Evolutionary conservation across 306 rosid genomes (phyloP).

Genomic region (Glycine soja): DNA sequence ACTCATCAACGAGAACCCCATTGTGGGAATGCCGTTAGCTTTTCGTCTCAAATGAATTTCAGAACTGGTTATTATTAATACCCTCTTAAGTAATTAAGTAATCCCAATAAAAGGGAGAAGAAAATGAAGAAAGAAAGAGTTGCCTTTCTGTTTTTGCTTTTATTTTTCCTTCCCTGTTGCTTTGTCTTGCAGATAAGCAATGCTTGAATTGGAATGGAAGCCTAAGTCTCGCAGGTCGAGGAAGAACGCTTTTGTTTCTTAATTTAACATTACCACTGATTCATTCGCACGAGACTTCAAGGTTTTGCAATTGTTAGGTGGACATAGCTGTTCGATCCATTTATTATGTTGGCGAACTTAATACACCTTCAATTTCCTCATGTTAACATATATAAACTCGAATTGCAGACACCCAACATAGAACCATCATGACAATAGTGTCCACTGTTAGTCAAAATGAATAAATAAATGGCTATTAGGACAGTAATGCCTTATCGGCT

Average conservation of each 20-base stretch:
- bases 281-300: constrained; percentile 50
- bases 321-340: constrained; percentile 29
- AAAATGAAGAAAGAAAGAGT: not conserved
- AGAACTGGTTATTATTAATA: constrained; percentile 39
- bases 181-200: constrained; percentile 72
- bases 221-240: constrained; percentile 45
- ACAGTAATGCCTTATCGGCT: too few species aligned
- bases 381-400: too few species aligned
- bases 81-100: constrained; percentile 1
- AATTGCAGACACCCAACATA: too few species aligned
- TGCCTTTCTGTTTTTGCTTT: constrained; percentile 1
- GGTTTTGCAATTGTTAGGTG: constrained; percentile 55
- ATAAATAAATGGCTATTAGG: too few species aligned
- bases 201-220: constrained; percentile 92
- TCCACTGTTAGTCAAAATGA: too few species aligned
- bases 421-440: too few species aligned
- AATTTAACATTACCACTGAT: constrained; percentile 38
- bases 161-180: constrained; percentile 50
- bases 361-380: not conserved
- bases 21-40: constrained; percentile 36
- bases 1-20: constrained; percentile 45
- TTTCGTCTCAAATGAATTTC: constrained; percentile 45
- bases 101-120: not conserved
- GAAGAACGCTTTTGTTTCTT: constrained; percentile 41
- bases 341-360: not conserved